Percentiles rank a stretch among this genome's conserved stretches.
These are phyloP conservation scores for Spencermartinsiella europaea DNA, from an alignment of 805 yeast species.

Conservation along the genomic window DNA sequence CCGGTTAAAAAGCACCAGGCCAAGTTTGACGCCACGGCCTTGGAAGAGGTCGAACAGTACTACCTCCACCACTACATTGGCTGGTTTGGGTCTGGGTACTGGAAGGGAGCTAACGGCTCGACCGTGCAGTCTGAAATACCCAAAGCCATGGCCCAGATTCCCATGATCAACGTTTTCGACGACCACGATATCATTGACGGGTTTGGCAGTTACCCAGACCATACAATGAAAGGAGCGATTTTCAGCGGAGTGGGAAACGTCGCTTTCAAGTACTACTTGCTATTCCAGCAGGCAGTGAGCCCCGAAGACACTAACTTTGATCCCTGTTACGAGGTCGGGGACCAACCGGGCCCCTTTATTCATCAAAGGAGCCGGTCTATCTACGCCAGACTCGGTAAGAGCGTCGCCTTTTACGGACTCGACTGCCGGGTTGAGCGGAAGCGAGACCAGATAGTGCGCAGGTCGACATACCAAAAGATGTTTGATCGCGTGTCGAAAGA, in stretches of 20 bases:
- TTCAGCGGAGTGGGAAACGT: conserved; percentile 67
- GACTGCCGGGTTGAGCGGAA: conserved; percentile 93
- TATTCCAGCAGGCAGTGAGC: conserved; percentile 82
- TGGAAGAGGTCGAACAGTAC: conserved; percentile 52
- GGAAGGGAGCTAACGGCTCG: conserved; percentile 64
- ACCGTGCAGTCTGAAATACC: conserved; percentile 69
- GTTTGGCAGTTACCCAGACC: conserved; percentile 78
- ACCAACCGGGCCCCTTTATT: conserved; percentile 61
- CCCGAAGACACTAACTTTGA: conserved; percentile 40
- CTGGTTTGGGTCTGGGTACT: conserved; percentile 90
- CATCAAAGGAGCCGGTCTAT: conserved; percentile 60
- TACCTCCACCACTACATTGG: conserved; percentile 69
- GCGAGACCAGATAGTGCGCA: conserved; percentile 49
- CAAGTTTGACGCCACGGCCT: conserved; percentile 44
- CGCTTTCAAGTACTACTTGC: conserved; percentile 82
- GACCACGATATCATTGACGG: conserved; percentile 98
- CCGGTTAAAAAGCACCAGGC: conserved; percentile 41
- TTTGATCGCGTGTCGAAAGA: conserved; percentile 60
- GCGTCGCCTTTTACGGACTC: conserved; percentile 67
- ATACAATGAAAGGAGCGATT: conserved; percentile 66
- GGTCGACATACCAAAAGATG: conserved; percentile 51
- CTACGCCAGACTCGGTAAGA: conserved; percentile 68
- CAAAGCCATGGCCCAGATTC: conserved; percentile 73
- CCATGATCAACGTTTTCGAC: conserved; percentile 80
- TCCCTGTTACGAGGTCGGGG: conserved; percentile 60